Base-by-base conservation (phyloP, 2,329 filamentous ascomycete genomes). In the Zymoseptoria tritici region DNA sequence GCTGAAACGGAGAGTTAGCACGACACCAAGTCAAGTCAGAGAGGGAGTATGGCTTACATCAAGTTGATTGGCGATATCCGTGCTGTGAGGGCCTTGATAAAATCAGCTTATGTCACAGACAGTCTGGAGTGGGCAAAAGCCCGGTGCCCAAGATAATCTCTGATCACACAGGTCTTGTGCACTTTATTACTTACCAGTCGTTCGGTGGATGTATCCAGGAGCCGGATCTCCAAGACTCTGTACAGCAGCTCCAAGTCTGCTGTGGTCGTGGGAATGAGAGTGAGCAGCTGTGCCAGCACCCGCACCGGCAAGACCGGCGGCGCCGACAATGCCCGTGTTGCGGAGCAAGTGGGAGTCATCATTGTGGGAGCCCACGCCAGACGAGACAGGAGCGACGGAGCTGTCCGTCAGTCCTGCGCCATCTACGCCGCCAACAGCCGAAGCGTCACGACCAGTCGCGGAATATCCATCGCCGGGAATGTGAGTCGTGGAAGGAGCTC, bases 11-110 rank as follows among this genome's bases (percentile, higher is more conserved):
- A 46, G 16, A n/a, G 16, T 46, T 46, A 46, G 13, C 36, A 46
- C n/a, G n/a, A 46, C n/a, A 13, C 13, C 1, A 1, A 13, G 19
- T 21, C 49, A 24, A 52, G 26, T 3, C 0, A 26, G 52, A 3
- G 52, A 29, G 16, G 13, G 4, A 5, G 42, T 7, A 46, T 16
- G 8, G 55, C 19, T 19, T 50, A 76, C 74, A 56, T 75, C 75
- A 19, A 74, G 67, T 36, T 57, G 57, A 58, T 69, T 68, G 9
- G 63, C 66, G 9, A 60, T 64, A 49, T 67, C 66, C 7, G 53
- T 62, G 42, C 59, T 63, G 67, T 66, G 72, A 60, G 64, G 73
- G 26, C 26, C 26, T 29, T 29, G 26, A 29, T 29, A 8, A 29
- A 29, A 9, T 29, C 26, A 29, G 26, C 8, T 9, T 9, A 29